phyloP scores from a whole-genome alignment of 441 rosid genomes.

The Viola pubescens region DNA sequence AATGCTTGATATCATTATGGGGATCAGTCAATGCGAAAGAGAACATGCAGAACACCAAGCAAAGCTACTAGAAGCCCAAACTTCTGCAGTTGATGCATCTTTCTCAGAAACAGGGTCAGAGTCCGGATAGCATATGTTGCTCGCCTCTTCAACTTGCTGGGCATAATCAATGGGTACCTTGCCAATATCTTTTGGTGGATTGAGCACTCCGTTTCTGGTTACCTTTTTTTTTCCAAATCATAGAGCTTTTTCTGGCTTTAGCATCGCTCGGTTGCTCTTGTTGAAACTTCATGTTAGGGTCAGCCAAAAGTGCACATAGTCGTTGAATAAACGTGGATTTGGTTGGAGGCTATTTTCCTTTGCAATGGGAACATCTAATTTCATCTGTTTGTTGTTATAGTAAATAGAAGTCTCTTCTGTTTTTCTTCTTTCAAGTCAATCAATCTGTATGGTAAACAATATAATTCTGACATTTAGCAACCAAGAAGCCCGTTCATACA shows the following conservation, averaged over 20 bases:
- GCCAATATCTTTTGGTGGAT: not conserved
- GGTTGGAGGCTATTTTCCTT: not conserved
- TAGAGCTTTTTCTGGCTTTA: not conserved
- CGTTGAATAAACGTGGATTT: not conserved
- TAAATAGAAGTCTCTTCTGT: no score
- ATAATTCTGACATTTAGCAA: not conserved
- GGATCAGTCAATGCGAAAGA: slow-evolving; percentile 77
- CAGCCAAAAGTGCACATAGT: not conserved
- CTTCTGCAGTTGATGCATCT: slow-evolving; percentile 23
- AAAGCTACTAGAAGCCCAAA: slow-evolving; percentile 57
- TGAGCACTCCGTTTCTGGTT: not conserved
- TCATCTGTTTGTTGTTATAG: no score
- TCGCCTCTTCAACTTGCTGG: slow-evolving; percentile 2
- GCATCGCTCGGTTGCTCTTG: not conserved
- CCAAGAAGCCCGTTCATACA: not conserved
- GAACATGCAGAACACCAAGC: slow-evolving; percentile 88
- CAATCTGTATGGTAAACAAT: no score
- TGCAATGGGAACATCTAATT: no score
- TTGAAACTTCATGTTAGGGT: not conserved
- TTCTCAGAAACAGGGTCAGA: slow-evolving; percentile 22
- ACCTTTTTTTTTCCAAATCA: not conserved
- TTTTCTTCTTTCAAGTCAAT: no score
- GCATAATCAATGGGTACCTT: not conserved
- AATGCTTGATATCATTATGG: slow-evolving; percentile 90
- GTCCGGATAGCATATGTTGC: slow-evolving; percentile 18